phyloP scores from a whole-genome alignment of 1,139 yeast genomes.

The Debaryomyces coudertii region DNA sequence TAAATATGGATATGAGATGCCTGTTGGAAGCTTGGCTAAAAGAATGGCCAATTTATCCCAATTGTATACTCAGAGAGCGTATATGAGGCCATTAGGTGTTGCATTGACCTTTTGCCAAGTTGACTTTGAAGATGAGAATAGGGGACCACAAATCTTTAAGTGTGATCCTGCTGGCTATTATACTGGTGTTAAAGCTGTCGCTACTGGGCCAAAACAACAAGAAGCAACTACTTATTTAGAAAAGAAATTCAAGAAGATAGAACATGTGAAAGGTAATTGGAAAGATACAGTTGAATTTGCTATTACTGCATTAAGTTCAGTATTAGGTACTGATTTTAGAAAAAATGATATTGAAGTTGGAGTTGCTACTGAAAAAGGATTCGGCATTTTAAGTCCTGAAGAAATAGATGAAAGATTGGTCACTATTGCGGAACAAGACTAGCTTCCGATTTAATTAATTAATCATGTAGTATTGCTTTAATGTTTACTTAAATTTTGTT shows the following conservation, averaged over 20 bases:
- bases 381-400: constrained; percentile 73
- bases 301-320: constrained; percentile 80
- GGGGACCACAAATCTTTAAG: constrained; percentile 89
- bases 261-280: constrained; percentile 81
- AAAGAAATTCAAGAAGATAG: constrained; percentile 83
- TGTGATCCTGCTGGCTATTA: constrained; percentile 98
- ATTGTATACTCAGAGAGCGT: constrained; percentile 97
- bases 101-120: constrained; percentile 85
- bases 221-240: constrained; percentile 91
- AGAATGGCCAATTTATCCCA: constrained; percentile 95
- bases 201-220: constrained; percentile 97
- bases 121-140: constrained; percentile 69
- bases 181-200: constrained; percentile 87
- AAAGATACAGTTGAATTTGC: constrained; percentile 87
- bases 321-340: constrained; percentile 89
- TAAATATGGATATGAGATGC: constrained; percentile 96
- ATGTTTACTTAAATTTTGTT: constrained; percentile 5
- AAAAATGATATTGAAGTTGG: constrained; percentile 94
- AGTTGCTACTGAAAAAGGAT: constrained; percentile 72
- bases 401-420: constrained; percentile 94
- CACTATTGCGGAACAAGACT: constrained; percentile 95
- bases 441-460: constrained; percentile 16
- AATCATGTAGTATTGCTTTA: constrained; percentile 3
- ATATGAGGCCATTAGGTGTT: constrained; percentile 97
- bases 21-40: constrained; percentile 90